phyloP scores from a whole-genome alignment of 2,329 filamentous ascomycete genomes.

The Exophiala sideris region DNA sequence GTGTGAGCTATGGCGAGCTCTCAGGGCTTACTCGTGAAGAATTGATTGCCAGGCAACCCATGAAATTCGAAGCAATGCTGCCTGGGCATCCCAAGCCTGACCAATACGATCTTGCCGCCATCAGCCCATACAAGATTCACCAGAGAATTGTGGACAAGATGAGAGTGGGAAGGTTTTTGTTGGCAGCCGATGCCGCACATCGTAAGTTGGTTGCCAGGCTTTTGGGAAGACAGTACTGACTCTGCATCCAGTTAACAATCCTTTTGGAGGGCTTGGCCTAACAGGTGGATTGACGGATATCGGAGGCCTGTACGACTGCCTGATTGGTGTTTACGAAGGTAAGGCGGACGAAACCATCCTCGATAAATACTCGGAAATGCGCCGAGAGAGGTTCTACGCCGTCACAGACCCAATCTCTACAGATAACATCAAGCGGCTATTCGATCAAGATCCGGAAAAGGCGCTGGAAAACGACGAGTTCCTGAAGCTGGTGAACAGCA shows the following conservation, averaged over 20 bases:
- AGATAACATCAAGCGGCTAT: constrained; percentile 40
- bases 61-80: constrained; percentile 57
- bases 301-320: constrained; percentile 58
- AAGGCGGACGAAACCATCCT: constrained; percentile 40
- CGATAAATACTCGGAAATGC: constrained; percentile 41
- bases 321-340: constrained; percentile 44
- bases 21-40: constrained; percentile 54
- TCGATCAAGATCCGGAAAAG: constrained; percentile 36
- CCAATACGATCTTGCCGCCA: constrained; percentile 56
- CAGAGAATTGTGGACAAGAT: constrained; percentile 58
- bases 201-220: constrained; percentile 8
- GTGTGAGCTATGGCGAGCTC: constrained; percentile 61
- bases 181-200: constrained; percentile 62
- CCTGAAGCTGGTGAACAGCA: constrained; percentile 34
- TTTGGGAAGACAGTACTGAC: not conserved
- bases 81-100: constrained; percentile 58
- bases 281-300: constrained; percentile 56
- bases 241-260: constrained; percentile 40
- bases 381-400: constrained; percentile 38
- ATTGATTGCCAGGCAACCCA: constrained; percentile 52
- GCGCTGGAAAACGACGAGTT: constrained; percentile 38
- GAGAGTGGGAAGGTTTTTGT: constrained; percentile 54
- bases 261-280: constrained; percentile 59
- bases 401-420: constrained; percentile 41
- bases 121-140: constrained; percentile 61